Evolutionary conservation across 495 filamentous ascomycete genomes (phyloP).

Genomic region (Penicillium tannophilum): DNA sequence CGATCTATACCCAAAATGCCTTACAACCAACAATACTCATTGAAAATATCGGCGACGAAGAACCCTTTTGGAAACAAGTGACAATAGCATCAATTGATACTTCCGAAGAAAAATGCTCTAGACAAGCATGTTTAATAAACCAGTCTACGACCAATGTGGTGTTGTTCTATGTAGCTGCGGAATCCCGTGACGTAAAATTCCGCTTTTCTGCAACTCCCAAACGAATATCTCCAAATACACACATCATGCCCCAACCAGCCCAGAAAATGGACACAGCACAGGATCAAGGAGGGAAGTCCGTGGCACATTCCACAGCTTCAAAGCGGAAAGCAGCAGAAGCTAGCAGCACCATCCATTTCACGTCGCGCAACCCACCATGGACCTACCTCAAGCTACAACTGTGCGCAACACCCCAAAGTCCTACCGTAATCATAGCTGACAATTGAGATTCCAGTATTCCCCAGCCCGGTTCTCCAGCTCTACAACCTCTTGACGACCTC

Average conservation of each 20-base stretch:
- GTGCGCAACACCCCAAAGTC: slow-evolving; percentile 24
- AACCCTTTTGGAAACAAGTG: slow-evolving; percentile 27
- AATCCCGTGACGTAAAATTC: slow-evolving; percentile 32
- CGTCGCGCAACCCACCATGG: slow-evolving; percentile 51
- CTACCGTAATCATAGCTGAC: slow-evolving; percentile 8
- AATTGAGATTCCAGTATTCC: slow-evolving; percentile 27
- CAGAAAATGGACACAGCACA: not conserved
- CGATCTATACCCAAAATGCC: too few species aligned
- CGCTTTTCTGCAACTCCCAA: slow-evolving; percentile 11
- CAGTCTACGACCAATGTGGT: not conserved
- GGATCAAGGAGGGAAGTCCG: not conserved
- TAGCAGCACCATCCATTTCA: slow-evolving; percentile 35
- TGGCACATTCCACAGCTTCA: slow-evolving; percentile 6
- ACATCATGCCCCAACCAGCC: not conserved
- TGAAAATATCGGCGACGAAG: slow-evolving; percentile 32
- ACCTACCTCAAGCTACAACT: slow-evolving; percentile 52
- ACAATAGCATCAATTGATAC: slow-evolving; percentile 17
- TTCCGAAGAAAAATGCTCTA: not conserved
- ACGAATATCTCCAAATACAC: slow-evolving; percentile 4
- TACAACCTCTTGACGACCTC: slow-evolving; percentile 64
- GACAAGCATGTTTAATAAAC: not conserved
- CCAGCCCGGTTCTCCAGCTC: slow-evolving; percentile 28
- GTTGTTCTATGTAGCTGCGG: not conserved
- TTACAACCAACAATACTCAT: slow-evolving; percentile 10
- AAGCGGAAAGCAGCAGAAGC: slow-evolving; percentile 38